These are phyloP conservation scores for Trichoderma cornu-damae DNA, from an alignment of 2,329 filamentous ascomycete species.

Conservation along the genomic window DNA sequence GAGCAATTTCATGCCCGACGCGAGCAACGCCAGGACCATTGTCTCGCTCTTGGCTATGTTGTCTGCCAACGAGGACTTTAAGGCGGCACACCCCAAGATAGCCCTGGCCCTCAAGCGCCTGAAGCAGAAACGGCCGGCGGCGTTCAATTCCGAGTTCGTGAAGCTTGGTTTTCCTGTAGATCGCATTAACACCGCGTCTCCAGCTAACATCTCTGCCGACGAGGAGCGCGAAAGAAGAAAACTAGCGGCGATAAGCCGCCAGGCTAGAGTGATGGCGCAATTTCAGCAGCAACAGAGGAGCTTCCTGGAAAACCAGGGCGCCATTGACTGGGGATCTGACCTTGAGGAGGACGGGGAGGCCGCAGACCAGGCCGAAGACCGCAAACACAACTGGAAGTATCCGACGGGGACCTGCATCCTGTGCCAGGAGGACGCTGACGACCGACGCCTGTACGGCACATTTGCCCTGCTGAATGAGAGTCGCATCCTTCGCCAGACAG, in stretches of 20 bases:
- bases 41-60: constrained; percentile 59
- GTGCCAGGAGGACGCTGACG: constrained; percentile 93
- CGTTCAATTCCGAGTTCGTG: constrained; percentile 64
- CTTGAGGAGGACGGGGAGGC: constrained; percentile 69
- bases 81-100: constrained; percentile 79
- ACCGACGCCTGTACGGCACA: constrained; percentile 82
- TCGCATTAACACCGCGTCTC: constrained; percentile 74
- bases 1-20: constrained; percentile 55
- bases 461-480: constrained; percentile 88
- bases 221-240: constrained; percentile 81
- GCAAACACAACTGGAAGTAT: constrained; percentile 71
- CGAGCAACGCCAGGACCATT: constrained; percentile 56
- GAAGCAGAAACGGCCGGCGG: constrained; percentile 71
- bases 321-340: constrained; percentile 77
- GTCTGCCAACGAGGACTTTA: constrained; percentile 66
- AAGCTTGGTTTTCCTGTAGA: constrained; percentile 65
- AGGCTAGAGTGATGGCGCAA: constrained; percentile 93
- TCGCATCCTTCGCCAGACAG: constrained; percentile 78
- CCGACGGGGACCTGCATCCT: constrained; percentile 90
- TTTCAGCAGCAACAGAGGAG: constrained; percentile 97
- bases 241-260: constrained; percentile 79
- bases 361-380: constrained; percentile 53
- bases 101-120: constrained; percentile 76
- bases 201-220: constrained; percentile 62
- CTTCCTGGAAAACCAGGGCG: constrained; percentile 84